A percentile compares a stretch with the other conserved stretches of the same genome.
Evolutionary conservation across 768 basidiomycete genomes (phyloP).

Genomic region (Lentinula guzmanii): DNA sequence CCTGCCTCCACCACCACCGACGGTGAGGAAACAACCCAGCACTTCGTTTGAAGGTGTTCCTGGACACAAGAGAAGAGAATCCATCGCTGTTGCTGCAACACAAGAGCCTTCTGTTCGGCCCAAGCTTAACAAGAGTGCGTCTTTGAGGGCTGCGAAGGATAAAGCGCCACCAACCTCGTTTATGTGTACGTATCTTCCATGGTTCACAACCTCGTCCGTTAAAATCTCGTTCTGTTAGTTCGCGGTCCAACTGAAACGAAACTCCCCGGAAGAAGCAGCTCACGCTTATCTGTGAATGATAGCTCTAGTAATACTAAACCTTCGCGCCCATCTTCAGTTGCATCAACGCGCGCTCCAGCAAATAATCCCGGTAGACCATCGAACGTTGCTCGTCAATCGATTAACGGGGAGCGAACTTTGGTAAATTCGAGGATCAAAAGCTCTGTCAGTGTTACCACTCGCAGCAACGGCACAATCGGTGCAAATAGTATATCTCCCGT

Average conservation of each 20-base stretch:
- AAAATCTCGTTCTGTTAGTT: constrained; percentile 28
- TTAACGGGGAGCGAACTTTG: constrained; percentile 14
- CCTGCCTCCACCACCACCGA: constrained; percentile 33
- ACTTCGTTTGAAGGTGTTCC: constrained; percentile 74
- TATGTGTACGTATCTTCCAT: constrained; percentile 49
- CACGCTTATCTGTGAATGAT: constrained; percentile 25
- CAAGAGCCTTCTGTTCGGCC: constrained; percentile 64
- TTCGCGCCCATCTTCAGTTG: constrained; percentile 38
- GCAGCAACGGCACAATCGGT: background rate
- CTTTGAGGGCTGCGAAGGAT: constrained; percentile 57
- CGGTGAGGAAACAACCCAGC: constrained; percentile 29
- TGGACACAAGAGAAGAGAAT: constrained; percentile 77
- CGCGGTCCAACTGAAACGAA: constrained; percentile 37
- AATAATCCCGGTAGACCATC: background rate
- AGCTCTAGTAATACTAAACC: constrained; percentile 15
- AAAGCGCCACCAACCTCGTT: constrained; percentile 60
- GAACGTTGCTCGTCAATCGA: constrained; percentile 6
- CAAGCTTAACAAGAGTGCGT: constrained; percentile 74
- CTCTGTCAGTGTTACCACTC: constrained; percentile 7
- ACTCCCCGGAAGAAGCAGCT: constrained; percentile 38
- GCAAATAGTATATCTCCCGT: background rate
- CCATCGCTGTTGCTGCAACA: constrained; percentile 63
- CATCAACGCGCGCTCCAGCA: constrained; percentile 18
- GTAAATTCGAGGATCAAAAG: constrained; percentile 3
- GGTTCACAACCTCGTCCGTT: background rate